Percentiles rank a stretch among this genome's conserved stretches.
phyloP scores from a whole-genome alignment of 1,139 yeast genomes.

The Zygoascus meyerae region DNA sequence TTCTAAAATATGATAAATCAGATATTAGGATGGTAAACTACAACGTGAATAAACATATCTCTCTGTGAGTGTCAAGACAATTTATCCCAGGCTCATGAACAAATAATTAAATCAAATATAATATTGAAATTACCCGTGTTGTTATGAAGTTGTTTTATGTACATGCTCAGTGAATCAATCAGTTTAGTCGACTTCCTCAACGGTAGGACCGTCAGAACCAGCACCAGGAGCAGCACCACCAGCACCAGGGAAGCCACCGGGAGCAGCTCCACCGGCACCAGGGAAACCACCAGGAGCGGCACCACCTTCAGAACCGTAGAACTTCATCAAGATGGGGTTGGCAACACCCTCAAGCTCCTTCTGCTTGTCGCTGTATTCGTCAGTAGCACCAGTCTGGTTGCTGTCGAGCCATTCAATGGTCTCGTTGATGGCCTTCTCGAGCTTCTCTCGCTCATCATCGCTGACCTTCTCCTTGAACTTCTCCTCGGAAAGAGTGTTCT shows the following conservation, averaged over 20 bases:
- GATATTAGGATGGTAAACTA: no score
- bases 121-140: constrained; percentile 3
- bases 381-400: constrained; percentile 81
- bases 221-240: constrained; percentile 48
- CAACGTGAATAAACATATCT: no score
- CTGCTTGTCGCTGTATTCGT: constrained; percentile 83
- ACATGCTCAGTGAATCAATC: background rate
- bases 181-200: constrained; percentile 82
- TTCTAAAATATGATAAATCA: no score
- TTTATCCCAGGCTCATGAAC: no score
- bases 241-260: constrained; percentile 26
- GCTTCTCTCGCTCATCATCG: constrained; percentile 71
- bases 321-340: constrained; percentile 90
- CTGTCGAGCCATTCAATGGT: constrained; percentile 83
- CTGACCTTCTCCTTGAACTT: constrained; percentile 77
- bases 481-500: constrained; percentile 76
- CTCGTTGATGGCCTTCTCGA: constrained; percentile 79
- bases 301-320: constrained; percentile 57
- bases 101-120: background rate
- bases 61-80: no score
- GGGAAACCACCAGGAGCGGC: constrained; percentile 49
- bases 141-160: constrained; percentile 1
- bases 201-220: constrained; percentile 63
- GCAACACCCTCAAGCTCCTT: constrained; percentile 92
- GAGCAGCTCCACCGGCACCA: constrained; percentile 56